Percentiles rank a stretch among this genome's conserved stretches.
Conservation (phyloP, 1,284 basidiomycete genomes). For the Cutaneotrichosporon cavernicola region DNA sequence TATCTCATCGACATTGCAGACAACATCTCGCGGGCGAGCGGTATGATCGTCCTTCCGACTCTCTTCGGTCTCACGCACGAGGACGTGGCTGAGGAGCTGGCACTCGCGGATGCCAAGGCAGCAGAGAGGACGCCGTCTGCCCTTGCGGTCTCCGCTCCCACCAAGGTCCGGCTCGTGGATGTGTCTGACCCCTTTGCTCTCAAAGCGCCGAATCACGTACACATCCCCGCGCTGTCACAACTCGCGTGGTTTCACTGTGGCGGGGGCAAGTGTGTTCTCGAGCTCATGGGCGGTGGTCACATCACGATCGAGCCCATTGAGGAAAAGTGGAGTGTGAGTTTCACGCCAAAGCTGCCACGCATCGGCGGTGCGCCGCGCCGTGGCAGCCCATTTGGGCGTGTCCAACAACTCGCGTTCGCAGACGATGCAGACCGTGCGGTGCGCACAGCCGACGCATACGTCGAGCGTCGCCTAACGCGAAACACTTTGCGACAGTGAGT, state of each 20-base stretch:
- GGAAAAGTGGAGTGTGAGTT: conserved; percentile 31
- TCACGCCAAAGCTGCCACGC: conserved; percentile 28
- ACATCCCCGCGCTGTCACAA: neutral
- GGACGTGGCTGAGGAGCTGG: conserved; percentile 55
- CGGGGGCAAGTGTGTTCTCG: conserved; percentile 69
- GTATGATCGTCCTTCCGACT: conserved; percentile 77
- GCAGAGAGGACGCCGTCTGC: neutral
- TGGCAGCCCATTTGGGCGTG: conserved; percentile 26
- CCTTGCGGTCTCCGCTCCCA: neutral
- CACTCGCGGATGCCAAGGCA: neutral
- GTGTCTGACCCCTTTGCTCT: conserved; percentile 23
- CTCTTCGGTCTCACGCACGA: conserved; percentile 81
- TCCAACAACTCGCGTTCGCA: conserved; percentile 29
- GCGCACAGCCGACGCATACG: conserved; percentile 53
- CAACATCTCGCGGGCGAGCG: conserved; percentile 65
- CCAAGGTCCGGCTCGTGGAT: conserved; percentile 8
- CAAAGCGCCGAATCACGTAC: neutral
- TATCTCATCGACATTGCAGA: conserved; percentile 90
- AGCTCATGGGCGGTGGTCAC: conserved; percentile 69
- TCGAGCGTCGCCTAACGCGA: conserved; percentile 29
- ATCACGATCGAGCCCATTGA: conserved; percentile 63
- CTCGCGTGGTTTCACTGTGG: conserved; percentile 69
- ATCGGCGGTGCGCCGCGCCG: neutral
- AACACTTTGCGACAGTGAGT: conserved; percentile 19
- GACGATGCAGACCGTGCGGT: conserved; percentile 41